Evolutionary conservation across 179 eudicot genomes (phyloP), one percentile per base, ranked within the genome.

Genomic region (Beta macrorhiza): DNA sequence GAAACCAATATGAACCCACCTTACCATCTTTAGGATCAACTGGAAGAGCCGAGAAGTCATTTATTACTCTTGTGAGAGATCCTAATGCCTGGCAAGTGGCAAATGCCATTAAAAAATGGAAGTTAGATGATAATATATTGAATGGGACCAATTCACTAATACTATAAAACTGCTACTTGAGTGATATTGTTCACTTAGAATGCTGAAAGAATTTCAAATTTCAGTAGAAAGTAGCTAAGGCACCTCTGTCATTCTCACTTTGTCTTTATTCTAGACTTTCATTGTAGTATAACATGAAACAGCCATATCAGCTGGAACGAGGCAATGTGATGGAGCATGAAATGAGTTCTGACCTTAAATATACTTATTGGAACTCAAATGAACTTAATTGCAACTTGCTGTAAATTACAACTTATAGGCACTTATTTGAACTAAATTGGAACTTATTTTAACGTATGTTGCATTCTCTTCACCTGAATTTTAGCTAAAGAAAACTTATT

Each of bases 1-100:
- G 93, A 81, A 88, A 94, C 98, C 98, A 95, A 77, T 90, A 93
- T 14, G 86, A 77, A 17, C 97, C 97, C 74, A 84, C 87, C 84
- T 90, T 86, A 69, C 98, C 98, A 82, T 94, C 97, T 83, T 78
- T 93, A 17, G 75, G 74, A 82, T 90, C 89, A 72, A 85, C 82
- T 71, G 98, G 97, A n/a, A 95, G 89, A 67, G 87, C 65, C 3
- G 94, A 88, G 68, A 95, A 95, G 86, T 93, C 91, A 82, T 79
- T 87, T 68, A 95, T 85, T 64, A 81, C 84, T 87, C 87, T 91
- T 7, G 98, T 94, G 78, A 87, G 87, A 63, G 91, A 91, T 76
- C 98, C 98, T 79, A 92, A 75, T 67, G 94, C 98, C 98, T 94
- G 90, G 74, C 81, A 81, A 84, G 75, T 17, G 67, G 76, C 52